A percentile compares a stretch with the other conserved stretches of the same genome.
phyloP scores from a whole-genome alignment of 2,329 filamentous ascomycete species.

The Penicillium janthinellum region DNA sequence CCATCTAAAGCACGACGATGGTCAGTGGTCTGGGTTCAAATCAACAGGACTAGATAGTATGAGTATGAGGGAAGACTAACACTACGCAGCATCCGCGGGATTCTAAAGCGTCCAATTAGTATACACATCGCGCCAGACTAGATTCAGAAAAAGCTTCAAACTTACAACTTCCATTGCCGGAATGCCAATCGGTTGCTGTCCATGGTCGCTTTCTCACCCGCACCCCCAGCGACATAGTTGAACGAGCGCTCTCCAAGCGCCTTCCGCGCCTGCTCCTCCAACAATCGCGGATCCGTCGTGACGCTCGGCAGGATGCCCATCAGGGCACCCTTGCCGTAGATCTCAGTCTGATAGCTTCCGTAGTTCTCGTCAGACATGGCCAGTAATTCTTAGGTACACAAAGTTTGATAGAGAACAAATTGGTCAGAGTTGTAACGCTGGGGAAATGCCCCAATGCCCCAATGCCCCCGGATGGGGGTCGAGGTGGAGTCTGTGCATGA shows the following conservation, averaged over 20 bases:
- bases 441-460: background rate
- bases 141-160: background rate
- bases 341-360: constrained; percentile 49
- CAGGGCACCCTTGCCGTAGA: constrained; percentile 58
- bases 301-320: constrained; percentile 52
- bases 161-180: constrained; percentile 51
- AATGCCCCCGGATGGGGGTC: constrained; percentile 2
- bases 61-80: constrained; percentile 20
- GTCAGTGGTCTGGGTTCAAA: background rate
- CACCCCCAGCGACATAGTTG: constrained; percentile 65
- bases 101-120: constrained; percentile 38
- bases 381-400: too few species aligned
- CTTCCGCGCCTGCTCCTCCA: constrained; percentile 58
- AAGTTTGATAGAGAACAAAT: background rate
- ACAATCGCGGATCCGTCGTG: constrained; percentile 61
- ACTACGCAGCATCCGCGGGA: constrained; percentile 54
- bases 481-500: constrained; percentile 8
- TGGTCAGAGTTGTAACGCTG: background rate
- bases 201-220: constrained; percentile 63
- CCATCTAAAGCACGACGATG: constrained; percentile 26
- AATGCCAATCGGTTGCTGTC: constrained; percentile 63
- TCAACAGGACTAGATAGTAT: background rate
- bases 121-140: background rate
- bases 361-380: constrained; percentile 43
- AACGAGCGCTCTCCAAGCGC: constrained; percentile 53